These are phyloP conservation scores for Pseudotsuga menziesii DNA, from an alignment of 75 land plant genomes.

Conservation along the genomic window DNA sequence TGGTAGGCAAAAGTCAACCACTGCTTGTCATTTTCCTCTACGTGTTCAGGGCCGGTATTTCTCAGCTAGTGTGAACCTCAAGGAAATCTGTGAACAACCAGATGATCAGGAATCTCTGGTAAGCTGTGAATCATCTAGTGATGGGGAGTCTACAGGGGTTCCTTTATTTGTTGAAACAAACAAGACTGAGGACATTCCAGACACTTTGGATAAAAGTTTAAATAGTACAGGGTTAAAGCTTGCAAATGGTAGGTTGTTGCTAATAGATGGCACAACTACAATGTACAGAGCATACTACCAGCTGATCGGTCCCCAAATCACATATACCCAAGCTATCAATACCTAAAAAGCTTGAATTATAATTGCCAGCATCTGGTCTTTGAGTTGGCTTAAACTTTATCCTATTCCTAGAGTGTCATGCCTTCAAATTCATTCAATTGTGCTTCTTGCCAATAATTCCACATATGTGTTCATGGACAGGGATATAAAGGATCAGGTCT, in stretches of 20 bases:
- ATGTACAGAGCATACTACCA: slow-evolving; percentile 86
- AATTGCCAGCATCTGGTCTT: too few species aligned
- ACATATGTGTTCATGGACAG: too few species aligned
- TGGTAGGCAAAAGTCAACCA: too few species aligned
- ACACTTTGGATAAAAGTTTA: background rate
- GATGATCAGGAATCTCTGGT: slow-evolving; percentile 4
- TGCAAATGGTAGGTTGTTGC: slow-evolving; percentile 53
- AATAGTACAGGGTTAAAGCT: background rate
- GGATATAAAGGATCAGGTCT: too few species aligned
- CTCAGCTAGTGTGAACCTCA: too few species aligned
- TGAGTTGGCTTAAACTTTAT: too few species aligned
- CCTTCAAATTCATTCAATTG: too few species aligned
- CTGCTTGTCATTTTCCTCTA: too few species aligned
- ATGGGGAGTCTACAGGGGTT: background rate
- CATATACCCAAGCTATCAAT: background rate
- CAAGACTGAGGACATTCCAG: background rate
- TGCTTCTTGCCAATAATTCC: too few species aligned
- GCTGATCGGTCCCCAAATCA: slow-evolving; percentile 27
- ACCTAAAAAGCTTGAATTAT: too few species aligned
- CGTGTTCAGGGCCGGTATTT: too few species aligned
- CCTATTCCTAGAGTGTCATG: too few species aligned
- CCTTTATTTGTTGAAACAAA: slow-evolving; percentile 5
- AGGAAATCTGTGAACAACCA: slow-evolving; percentile 17
- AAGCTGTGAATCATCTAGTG: slow-evolving; percentile 6
- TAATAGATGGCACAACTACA: slow-evolving; percentile 83